Conservation (phyloP, 2,329 filamentous ascomycete genomes). For the Pseudogymnoascus sp. region DNA sequence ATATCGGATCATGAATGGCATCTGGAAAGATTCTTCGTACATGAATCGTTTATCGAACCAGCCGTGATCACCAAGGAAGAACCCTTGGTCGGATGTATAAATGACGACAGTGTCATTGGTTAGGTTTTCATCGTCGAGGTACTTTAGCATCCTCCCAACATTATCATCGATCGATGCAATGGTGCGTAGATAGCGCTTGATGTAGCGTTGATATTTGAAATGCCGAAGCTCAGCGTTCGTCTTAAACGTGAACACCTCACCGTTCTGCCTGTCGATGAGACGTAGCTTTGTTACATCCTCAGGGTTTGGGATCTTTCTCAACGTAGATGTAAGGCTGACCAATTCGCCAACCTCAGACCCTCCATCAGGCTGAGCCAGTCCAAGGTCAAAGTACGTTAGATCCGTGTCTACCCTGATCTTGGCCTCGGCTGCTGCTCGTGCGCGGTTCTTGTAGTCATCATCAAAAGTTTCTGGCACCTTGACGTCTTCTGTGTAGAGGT, state of each 20-base stretch:
- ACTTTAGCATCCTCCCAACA: constrained; percentile 42
- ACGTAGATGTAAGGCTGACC: constrained; percentile 20
- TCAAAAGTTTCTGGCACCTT: constrained; percentile 44
- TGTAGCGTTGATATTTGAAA: constrained; percentile 51
- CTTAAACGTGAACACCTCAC: constrained; percentile 39
- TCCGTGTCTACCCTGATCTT: constrained; percentile 47
- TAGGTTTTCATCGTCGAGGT: constrained; percentile 36
- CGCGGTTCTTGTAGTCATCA: constrained; percentile 49
- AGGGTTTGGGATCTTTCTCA: constrained; percentile 35
- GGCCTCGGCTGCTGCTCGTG: constrained; percentile 40
- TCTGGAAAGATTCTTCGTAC: constrained; percentile 51
- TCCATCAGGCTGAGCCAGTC: constrained; percentile 45
- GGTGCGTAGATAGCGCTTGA: constrained; percentile 47
- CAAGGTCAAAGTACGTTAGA: constrained; percentile 44
- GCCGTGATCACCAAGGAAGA: constrained; percentile 50
- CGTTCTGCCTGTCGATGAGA: constrained; percentile 41
- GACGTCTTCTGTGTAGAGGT: constrained; percentile 41
- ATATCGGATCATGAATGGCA: constrained; percentile 45
- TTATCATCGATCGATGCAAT: constrained; percentile 48
- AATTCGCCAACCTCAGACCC: constrained; percentile 33
- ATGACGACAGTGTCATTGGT: constrained; percentile 43
- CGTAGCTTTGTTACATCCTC: constrained; percentile 27
- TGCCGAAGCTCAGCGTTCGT: constrained; percentile 37
- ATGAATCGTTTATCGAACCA: constrained; percentile 54
- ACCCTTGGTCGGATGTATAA: constrained; percentile 50